Percentiles rank a stretch among this genome's conserved stretches.
These are phyloP conservation scores for Kodamaea laetipori DNA, from an alignment of 805 yeast species.

Conservation along the genomic window DNA sequence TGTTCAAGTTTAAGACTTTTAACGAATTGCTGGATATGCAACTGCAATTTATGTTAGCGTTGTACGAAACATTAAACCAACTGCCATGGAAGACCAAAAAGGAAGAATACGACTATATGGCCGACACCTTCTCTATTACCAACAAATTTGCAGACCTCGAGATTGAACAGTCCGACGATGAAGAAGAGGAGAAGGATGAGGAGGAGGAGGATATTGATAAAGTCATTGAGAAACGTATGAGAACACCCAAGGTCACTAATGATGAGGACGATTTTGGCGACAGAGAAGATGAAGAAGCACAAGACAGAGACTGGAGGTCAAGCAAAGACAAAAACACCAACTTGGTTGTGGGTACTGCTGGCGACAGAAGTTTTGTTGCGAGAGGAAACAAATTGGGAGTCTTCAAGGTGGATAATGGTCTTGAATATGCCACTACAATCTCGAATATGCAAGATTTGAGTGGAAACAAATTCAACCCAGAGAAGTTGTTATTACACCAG, in stretches of 20 bases:
- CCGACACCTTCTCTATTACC: conserved; percentile 29
- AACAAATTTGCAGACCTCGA: conserved; percentile 50
- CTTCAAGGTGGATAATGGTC: conserved; percentile 58
- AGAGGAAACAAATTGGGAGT: conserved; percentile 82
- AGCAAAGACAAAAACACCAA: conserved; percentile 54
- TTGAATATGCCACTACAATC: conserved; percentile 70
- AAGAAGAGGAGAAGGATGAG: conserved; percentile 30
- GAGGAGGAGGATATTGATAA: conserved; percentile 33
- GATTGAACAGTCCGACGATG: conserved; percentile 28
- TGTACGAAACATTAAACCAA: conserved; percentile 64
- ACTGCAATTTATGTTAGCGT: conserved; percentile 47
- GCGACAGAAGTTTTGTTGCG: conserved; percentile 75
- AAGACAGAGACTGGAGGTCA: conserved; percentile 14
- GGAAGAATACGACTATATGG: conserved; percentile 39
- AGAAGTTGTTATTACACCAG: conserved; percentile 72
- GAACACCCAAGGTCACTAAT: neutral
- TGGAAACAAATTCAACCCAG: conserved; percentile 55
- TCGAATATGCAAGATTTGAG: conserved; percentile 51
- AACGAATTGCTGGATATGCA: conserved; percentile 54
- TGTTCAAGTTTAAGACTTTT: conserved; percentile 53
- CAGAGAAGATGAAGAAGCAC: conserved; percentile 36
- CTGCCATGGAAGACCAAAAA: conserved; percentile 49
- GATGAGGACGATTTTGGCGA: conserved; percentile 37
- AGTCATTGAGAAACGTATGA: conserved; percentile 4
- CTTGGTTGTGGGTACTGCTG: conserved; percentile 68